Conservation (phyloP, 192 early-diverging fungal species). For the Linnemannia schmuckeri region DNA sequence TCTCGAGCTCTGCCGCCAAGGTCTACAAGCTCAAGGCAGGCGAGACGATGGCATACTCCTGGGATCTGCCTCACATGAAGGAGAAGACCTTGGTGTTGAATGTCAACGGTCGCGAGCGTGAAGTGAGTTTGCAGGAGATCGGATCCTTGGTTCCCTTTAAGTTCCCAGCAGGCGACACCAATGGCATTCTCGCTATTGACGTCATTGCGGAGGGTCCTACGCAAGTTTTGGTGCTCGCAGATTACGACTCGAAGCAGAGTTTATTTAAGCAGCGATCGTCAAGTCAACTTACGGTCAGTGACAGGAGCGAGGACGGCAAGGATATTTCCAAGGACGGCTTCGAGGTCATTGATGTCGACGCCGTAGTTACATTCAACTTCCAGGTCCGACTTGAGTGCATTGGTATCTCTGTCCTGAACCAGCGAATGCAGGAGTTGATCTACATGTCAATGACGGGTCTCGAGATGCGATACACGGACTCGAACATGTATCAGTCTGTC, state of each 20-base stretch:
- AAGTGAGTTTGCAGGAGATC: constrained; percentile 90
- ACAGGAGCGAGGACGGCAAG: constrained; percentile 37
- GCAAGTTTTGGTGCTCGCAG: constrained; percentile 76
- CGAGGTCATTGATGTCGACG: constrained; percentile 65
- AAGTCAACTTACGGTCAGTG: constrained; percentile 28
- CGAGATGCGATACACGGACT: constrained; percentile 84
- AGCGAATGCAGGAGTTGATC: constrained; percentile 84
- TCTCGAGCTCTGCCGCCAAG: constrained; percentile 54
- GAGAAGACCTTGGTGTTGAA: constrained; percentile 82
- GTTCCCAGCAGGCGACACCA: constrained; percentile 71
- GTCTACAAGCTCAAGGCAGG: constrained; percentile 66
- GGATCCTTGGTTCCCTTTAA: constrained; percentile 89
- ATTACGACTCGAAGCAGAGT: constrained; percentile 75
- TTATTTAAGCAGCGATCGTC: constrained; percentile 65
- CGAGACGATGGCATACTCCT: constrained; percentile 83
- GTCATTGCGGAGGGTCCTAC: constrained; percentile 77
- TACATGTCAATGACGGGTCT: constrained; percentile 86
- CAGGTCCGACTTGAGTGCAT: constrained; percentile 87
- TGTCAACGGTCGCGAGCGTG: constrained; percentile 81
- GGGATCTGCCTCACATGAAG: constrained; percentile 87
- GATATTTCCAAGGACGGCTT: constrained; percentile 59
- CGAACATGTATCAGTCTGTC: constrained; percentile 83
- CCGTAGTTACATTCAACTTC: constrained; percentile 69
- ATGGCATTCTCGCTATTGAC: constrained; percentile 75
- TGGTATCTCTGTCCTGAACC: constrained; percentile 91